Conservation (phyloP, 2,329 filamentous ascomycete genomes). For the Polychaeton citri region DNA sequence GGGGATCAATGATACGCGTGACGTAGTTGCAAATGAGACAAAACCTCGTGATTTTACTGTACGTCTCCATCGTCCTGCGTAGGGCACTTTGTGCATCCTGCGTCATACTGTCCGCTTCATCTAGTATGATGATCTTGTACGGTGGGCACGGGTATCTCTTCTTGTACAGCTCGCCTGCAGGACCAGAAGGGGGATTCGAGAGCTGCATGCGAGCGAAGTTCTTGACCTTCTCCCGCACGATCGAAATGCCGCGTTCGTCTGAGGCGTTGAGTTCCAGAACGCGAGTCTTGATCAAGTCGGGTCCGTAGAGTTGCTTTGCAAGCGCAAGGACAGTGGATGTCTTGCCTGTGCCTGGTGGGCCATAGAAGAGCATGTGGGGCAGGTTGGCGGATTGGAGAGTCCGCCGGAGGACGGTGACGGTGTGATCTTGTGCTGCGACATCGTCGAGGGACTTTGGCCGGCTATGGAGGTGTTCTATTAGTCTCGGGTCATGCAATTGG, state of each 20-base stretch:
- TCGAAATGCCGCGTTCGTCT: slow-evolving; percentile 93
- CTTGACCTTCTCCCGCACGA: slow-evolving; percentile 96
- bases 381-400: slow-evolving; percentile 95
- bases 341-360: slow-evolving; percentile 92
- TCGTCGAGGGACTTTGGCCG: slow-evolving; percentile 88
- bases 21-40: slow-evolving; percentile 99
- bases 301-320: slow-evolving; percentile 93
- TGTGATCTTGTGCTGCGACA: slow-evolving; percentile 96
- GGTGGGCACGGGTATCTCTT: slow-evolving; percentile 80
- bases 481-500: background rate
- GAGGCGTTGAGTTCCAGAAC: slow-evolving; percentile 99
- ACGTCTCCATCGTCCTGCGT: slow-evolving; percentile 94
- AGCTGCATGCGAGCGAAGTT: slow-evolving; percentile 94
- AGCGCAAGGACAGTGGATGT: slow-evolving; percentile 95
- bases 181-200: slow-evolving; percentile 58
- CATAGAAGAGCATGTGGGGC: slow-evolving; percentile 98
- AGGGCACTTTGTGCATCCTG: slow-evolving; percentile 93
- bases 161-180: slow-evolving; percentile 44
- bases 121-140: slow-evolving; percentile 97
- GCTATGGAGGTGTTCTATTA: slow-evolving; percentile 38
- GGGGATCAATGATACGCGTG: slow-evolving; percentile 89
- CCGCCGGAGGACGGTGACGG: slow-evolving; percentile 78
- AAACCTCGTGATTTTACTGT: slow-evolving; percentile 90
- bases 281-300: slow-evolving; percentile 79
- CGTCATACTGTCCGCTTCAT: slow-evolving; percentile 98